phyloP scores from a whole-genome alignment of 2,329 filamentous ascomycete species.

The Arachnopeziza araneosa region DNA sequence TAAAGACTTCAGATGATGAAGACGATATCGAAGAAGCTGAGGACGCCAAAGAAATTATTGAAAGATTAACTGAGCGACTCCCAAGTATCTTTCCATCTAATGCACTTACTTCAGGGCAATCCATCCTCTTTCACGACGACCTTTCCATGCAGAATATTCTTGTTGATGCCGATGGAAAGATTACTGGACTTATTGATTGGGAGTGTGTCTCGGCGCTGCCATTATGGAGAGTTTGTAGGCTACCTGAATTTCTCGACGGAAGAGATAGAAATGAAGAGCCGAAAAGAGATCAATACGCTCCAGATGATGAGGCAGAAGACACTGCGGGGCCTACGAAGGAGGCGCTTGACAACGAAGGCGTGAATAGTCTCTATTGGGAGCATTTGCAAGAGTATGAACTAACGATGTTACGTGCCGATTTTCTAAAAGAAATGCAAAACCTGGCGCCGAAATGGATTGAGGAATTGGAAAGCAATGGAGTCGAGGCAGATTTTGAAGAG shows the following conservation, averaged over 20 bases:
- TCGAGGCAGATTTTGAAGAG: constrained; percentile 31
- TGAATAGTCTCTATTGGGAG: constrained; percentile 36
- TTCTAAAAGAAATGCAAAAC: constrained; percentile 29
- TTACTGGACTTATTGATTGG: constrained; percentile 39
- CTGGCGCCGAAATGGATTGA: constrained; percentile 31
- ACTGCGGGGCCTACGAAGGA: constrained; percentile 32
- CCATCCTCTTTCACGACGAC: constrained; percentile 35
- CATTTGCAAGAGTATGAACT: constrained; percentile 37
- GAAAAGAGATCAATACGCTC: neutral
- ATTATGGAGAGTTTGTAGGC: constrained; percentile 33
- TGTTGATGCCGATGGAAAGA: constrained; percentile 31
- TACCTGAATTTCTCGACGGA: constrained; percentile 33
- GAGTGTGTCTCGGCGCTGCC: constrained; percentile 38
- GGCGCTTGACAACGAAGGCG: constrained; percentile 18
- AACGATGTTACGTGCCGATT: constrained; percentile 34
- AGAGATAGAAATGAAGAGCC: constrained; percentile 30
- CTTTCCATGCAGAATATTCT: constrained; percentile 37
- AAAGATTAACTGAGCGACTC: constrained; percentile 29
- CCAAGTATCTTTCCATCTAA: constrained; percentile 30
- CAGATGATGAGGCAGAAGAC: constrained; percentile 7
- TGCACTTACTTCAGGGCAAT: constrained; percentile 22
- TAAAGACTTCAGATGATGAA: constrained; percentile 7
- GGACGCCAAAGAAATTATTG: constrained; percentile 19
- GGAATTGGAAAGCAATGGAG: constrained; percentile 17
- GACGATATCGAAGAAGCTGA: constrained; percentile 32